These are phyloP conservation scores for Aspergillus ustus DNA, from an alignment of 2,329 filamentous ascomycete genomes.

Conservation along the genomic window DNA sequence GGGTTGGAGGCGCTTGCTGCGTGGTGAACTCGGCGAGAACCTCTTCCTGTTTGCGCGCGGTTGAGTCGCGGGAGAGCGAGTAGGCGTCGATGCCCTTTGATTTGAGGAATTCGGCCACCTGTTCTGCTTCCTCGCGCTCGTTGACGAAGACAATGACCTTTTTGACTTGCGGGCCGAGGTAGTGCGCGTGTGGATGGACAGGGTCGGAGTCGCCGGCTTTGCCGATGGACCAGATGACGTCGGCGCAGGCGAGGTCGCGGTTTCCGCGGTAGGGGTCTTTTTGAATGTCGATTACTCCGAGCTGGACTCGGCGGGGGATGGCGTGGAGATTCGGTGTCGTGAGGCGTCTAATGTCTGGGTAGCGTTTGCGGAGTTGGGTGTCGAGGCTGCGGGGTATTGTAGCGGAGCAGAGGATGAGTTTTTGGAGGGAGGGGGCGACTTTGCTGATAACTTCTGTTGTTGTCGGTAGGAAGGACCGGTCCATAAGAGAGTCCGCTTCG, in stretches of 20 bases:
- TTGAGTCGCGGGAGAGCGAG: constrained; percentile 82
- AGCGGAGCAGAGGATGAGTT: constrained; percentile 91
- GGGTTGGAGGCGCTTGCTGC: constrained; percentile 40
- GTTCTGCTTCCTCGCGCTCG: constrained; percentile 84
- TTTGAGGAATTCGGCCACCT: constrained; percentile 77
- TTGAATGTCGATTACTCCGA: constrained; percentile 89
- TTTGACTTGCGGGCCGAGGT: constrained; percentile 65
- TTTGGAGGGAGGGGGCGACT: constrained; percentile 77
- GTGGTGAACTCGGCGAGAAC: constrained; percentile 75
- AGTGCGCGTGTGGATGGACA: constrained; percentile 37
- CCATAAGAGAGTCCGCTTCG: constrained; percentile 94
- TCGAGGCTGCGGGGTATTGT: constrained; percentile 93
- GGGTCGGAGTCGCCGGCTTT: constrained; percentile 65
- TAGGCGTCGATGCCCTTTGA: constrained; percentile 88
- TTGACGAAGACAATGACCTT: constrained; percentile 96
- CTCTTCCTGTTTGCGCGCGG: constrained; percentile 75
- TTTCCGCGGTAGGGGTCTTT: constrained; percentile 93
- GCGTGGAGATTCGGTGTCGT: constrained; percentile 96
- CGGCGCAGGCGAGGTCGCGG: constrained; percentile 89
- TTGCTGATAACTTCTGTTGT: constrained; percentile 84
- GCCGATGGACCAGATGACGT: constrained; percentile 91
- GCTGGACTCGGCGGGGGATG: constrained; percentile 90
- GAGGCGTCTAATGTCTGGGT: constrained; percentile 81
- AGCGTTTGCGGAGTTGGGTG: constrained; percentile 77
- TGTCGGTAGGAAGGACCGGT: constrained; percentile 85